These are phyloP conservation scores for Phytomonas francai DNA, from an alignment of 208 protist genomes.

Conservation along the genomic window DNA sequence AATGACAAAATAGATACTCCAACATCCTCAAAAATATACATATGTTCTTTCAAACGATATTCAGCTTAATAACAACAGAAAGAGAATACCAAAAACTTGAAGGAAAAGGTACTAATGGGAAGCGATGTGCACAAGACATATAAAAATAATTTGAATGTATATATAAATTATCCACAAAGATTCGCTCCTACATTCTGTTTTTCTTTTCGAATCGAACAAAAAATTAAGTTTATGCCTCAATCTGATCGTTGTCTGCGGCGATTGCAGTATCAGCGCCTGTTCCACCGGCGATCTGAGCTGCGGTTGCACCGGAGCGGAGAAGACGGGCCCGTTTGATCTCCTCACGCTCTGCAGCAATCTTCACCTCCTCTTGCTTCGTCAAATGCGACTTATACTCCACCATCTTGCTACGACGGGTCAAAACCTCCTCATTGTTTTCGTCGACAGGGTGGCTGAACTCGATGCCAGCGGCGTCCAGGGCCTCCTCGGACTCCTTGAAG, in stretches of 20 bases:
- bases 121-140: slow-evolving; percentile 9
- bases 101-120: slow-evolving; percentile 6
- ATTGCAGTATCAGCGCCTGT: slow-evolving; percentile 14
- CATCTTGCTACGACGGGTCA: slow-evolving; percentile 77
- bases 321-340: slow-evolving; percentile 71
- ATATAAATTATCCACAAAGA: not conserved
- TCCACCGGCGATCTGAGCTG: slow-evolving; percentile 28
- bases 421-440: slow-evolving; percentile 66
- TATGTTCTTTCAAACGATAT: not conserved
- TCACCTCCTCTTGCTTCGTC: slow-evolving; percentile 78
- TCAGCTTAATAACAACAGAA: not conserved
- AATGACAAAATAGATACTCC: not conserved
- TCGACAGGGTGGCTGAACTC: slow-evolving; percentile 66
- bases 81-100: not conserved
- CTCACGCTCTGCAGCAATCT: slow-evolving; percentile 78
- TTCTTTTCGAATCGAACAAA: too few species aligned
- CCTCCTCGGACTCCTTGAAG: slow-evolving; percentile 72
- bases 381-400: slow-evolving; percentile 80
- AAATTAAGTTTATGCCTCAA: not conserved
- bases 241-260: slow-evolving; percentile 6
- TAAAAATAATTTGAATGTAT: slow-evolving; percentile 15
- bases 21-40: not conserved
- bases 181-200: too few species aligned
- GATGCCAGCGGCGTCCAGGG: slow-evolving; percentile 54
- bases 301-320: slow-evolving; percentile 21